Base-by-base conservation (phyloP, 2,329 filamentous ascomycete genomes). In the Fusarium sororula region DNA sequence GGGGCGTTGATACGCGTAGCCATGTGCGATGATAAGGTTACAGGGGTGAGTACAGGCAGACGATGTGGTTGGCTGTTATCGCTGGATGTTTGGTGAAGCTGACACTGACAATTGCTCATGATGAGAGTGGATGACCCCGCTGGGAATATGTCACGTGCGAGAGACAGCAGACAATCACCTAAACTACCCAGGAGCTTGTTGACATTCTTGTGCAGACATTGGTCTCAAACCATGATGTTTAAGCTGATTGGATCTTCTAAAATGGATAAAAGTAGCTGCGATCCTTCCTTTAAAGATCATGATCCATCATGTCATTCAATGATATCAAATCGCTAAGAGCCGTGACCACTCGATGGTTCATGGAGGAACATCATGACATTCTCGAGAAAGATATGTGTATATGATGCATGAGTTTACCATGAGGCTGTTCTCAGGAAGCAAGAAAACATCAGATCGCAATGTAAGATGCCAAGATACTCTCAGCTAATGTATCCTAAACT, bases 1-100 rank as follows among this genome's bases (percentile, higher is more conserved):
- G 78, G 73, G 18, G 73, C 60, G 13, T 63, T 67, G 11, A n/a
- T 41, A 26, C 58, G 60, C 8, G 55, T 58, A 15, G 69, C 38
- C 62, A 73, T 74, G 30, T 0, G 9, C 4, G 5, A 0, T 3
- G 12, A 8, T 4, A 20, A 15, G 7, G 8, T 0, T 37, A 24
- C 28, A 35, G 30, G 30, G 48, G 30, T 37, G 6, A 35, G 17
- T 0, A 13, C 6, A 32, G 17, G 12, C n/a, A 15, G 8, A 15
- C 8, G n/a, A 35, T 13, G 48, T 51, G 30, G 48, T 51, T 51
- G 48, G 48, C 48, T 51, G 7, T 13, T 51, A 0, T 24, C 7
- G 7, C 30, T 51, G 4, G 9, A 18, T 24, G 8, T 8, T 20
- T 51, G 12, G n/a, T 51, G 48, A 51, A 32, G 48, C n/a, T 26